Evolutionary conservation across 441 rosid genomes (phyloP).

Genomic region (Syzygium syzygioides): DNA sequence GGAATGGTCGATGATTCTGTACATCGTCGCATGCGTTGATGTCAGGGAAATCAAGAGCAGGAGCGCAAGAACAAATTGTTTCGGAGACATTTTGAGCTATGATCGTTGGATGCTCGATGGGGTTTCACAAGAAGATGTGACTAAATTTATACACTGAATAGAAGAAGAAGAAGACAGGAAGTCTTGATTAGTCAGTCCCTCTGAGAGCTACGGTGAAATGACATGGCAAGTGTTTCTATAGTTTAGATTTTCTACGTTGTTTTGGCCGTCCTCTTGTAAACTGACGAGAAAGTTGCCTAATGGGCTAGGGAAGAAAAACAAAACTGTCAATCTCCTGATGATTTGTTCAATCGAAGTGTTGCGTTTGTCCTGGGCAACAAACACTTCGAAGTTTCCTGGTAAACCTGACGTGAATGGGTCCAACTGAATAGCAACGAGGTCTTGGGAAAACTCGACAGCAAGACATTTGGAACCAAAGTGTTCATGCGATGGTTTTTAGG

Average conservation of each 20-base stretch:
- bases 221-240: background rate
- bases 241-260: background rate
- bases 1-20: background rate
- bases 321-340: background rate
- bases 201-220: background rate
- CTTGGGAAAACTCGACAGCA: background rate
- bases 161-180: background rate
- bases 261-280: background rate
- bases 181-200: background rate
- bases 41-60: background rate
- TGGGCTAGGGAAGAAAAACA: background rate
- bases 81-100: background rate
- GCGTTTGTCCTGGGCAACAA: background rate
- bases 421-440: background rate
- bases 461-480: background rate
- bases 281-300: background rate
- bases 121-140: background rate
- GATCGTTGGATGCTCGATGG: background rate
- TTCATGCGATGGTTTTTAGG: too few species aligned
- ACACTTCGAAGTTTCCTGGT: background rate
- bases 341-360: background rate
- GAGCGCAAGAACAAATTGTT: background rate
- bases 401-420: background rate
- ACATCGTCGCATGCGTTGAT: background rate
- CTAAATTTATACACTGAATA: background rate